Base-by-base conservation (phyloP, 129 eudicot genomes). In the Helianthus tuberosus region DNA sequence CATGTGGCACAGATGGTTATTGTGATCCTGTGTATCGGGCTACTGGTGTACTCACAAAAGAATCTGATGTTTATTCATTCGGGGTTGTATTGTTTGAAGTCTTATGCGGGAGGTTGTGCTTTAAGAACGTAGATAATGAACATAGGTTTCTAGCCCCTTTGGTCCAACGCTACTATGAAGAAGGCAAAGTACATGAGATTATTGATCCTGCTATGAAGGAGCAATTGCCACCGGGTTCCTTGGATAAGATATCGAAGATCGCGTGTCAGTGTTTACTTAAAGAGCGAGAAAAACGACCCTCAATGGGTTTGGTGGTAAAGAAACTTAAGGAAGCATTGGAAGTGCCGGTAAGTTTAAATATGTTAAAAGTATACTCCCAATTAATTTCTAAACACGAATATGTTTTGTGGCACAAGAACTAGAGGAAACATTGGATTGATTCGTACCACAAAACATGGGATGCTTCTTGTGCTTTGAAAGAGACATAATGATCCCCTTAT, bases 61-160 rank as follows among this genome's bases (percentile, higher is more conserved):
- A 61, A 3, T 36, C 48, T 35, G 68, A 35, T 63, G 11, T 14
- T 8, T 36, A 63, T 63, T 63, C 68, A 6, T 63, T 63, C 36
- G 68, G 68, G 11, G 25, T 63, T 0, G 68, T 63, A 0, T 14
- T 63, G 11, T 38, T 63, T 36, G 68, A 63, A 63, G 68, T 63
- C 48, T 25, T 63, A 5, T 63, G 48, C n/a, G 11, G 49, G 49
- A 63, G 68, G 11, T 11, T 63, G 1, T 36, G 13, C 6, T 35
- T 63, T 9, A 63, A 1, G n/a, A 38, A 63, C 36, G 48, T 63
- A 3, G 4, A 63, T 11, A 15, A 11, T 15, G 14, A 39, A 39
- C 13, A 10, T 20, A 49, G 7, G 14, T 64, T 64, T 38, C 69
- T 64, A 11, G 8, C 11, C 27, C 69, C 0, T 1, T 14, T 64